These are phyloP conservation scores for Beauveria medogensis DNA, from an alignment of 2,329 filamentous ascomycete species.

Conservation along the genomic window DNA sequence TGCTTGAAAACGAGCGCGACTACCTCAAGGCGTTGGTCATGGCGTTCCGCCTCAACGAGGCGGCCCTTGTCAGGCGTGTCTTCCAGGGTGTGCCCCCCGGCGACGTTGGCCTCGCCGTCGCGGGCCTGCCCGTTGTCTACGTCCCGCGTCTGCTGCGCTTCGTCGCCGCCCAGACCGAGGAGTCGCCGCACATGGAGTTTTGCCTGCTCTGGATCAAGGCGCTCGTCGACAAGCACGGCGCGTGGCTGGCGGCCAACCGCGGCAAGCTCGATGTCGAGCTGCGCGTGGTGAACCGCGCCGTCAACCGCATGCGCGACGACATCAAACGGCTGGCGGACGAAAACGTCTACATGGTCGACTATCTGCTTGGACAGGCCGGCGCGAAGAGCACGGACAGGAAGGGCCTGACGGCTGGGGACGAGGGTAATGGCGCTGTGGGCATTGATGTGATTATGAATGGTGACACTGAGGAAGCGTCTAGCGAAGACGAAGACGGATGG, in stretches of 20 bases:
- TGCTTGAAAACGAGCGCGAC: conserved; percentile 60
- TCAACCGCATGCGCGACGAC: conserved; percentile 73
- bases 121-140: conserved; percentile 75
- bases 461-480: conserved; percentile 25
- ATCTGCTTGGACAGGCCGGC: conserved; percentile 52
- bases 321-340: conserved; percentile 76
- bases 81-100: conserved; percentile 73
- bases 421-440: conserved; percentile 21
- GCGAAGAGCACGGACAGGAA: conserved; percentile 19
- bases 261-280: conserved; percentile 77
- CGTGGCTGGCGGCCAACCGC: conserved; percentile 74
- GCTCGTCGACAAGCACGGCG: conserved; percentile 71
- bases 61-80: conserved; percentile 70
- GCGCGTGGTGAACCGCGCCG: conserved; percentile 70
- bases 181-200: conserved; percentile 90
- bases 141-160: conserved; percentile 78
- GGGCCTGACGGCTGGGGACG: conserved; percentile 14
- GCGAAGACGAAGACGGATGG: conserved; percentile 37
- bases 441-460: conserved; percentile 22
- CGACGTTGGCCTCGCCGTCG: conserved; percentile 71
- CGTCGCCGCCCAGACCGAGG: conserved; percentile 78
- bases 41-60: conserved; percentile 92
- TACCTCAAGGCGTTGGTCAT: conserved; percentile 91
- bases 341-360: conserved; percentile 84
- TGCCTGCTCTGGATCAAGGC: conserved; percentile 89